Conservation (phyloP, 257 asterid species). For the Salvia miltiorrhiza region DNA sequence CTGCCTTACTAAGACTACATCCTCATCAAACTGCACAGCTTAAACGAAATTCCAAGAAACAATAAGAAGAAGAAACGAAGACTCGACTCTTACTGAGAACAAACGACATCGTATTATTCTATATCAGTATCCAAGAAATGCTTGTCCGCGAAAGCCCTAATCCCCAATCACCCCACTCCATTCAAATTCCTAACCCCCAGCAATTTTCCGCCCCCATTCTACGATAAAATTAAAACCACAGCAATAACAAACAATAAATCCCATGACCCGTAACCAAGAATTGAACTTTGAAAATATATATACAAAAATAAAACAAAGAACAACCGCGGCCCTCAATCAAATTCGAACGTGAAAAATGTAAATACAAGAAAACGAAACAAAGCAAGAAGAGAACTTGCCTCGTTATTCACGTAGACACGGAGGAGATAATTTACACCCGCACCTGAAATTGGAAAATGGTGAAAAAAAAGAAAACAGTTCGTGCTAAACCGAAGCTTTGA, state of each 20-base stretch:
- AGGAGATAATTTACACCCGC: background rate
- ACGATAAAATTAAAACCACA: background rate
- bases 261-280: slow-evolving; percentile 5
- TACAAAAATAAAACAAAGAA: background rate
- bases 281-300: background rate
- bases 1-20: background rate
- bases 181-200: slow-evolving; percentile 21
- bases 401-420: slow-evolving; percentile 4
- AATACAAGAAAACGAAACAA: background rate
- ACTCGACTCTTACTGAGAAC: background rate
- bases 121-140: slow-evolving; percentile 22
- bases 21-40: slow-evolving; percentile 8
- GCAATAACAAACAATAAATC: background rate
- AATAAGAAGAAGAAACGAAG: background rate
- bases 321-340: slow-evolving; percentile 20
- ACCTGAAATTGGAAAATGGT: slow-evolving; percentile 19
- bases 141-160: slow-evolving; percentile 37
- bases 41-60: background rate
- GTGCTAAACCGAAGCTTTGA: slow-evolving; percentile 31
- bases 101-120: background rate
- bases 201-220: background rate
- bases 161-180: slow-evolving; percentile 25
- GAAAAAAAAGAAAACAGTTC: background rate
- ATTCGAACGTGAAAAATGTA: background rate
- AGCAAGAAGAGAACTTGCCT: slow-evolving; percentile 22